Evolutionary conservation across 192 early-diverging fungal species (phyloP).

Genomic region (Powellomyces hirtus): DNA sequence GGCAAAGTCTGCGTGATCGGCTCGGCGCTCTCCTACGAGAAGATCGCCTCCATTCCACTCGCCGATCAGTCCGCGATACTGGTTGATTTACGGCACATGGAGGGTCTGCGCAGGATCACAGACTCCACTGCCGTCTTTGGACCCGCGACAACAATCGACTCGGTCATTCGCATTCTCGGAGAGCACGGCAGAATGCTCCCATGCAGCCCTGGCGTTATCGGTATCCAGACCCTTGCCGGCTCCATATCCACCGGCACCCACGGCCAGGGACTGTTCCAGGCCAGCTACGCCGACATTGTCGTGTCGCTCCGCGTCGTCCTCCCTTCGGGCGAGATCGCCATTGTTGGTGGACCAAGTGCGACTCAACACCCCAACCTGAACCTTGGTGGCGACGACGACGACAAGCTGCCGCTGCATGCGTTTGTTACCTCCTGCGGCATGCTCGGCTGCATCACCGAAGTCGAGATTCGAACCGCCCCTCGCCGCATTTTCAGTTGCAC

Average conservation of each 20-base stretch:
- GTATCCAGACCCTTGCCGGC: constrained; percentile 39
- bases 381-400: not conserved
- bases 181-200: constrained; percentile 22
- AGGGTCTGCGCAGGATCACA: not conserved
- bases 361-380: too few species aligned
- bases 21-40: constrained; percentile 23
- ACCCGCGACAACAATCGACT: constrained; percentile 29
- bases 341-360: not conserved
- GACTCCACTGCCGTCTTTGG: constrained; percentile 28
- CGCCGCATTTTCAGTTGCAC: constrained; percentile 15
- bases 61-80: constrained; percentile 19
- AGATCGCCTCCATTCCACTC: constrained; percentile 2
- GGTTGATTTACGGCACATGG: constrained; percentile 14
- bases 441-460: constrained; percentile 29
- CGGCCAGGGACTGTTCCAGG: constrained; percentile 33
- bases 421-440: constrained; percentile 27
- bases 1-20: constrained; percentile 10
- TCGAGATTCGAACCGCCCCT: constrained; percentile 21
- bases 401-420: constrained; percentile 23
- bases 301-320: constrained; percentile 21
- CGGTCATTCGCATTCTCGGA: constrained; percentile 19
- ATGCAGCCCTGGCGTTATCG: constrained; percentile 35
- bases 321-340: constrained; percentile 12
- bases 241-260: constrained; percentile 44
- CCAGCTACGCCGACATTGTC: constrained; percentile 29